These are phyloP conservation scores for Coemansia sp. DNA, from an alignment of 192 early-diverging fungal species.

Conservation along the genomic window DNA sequence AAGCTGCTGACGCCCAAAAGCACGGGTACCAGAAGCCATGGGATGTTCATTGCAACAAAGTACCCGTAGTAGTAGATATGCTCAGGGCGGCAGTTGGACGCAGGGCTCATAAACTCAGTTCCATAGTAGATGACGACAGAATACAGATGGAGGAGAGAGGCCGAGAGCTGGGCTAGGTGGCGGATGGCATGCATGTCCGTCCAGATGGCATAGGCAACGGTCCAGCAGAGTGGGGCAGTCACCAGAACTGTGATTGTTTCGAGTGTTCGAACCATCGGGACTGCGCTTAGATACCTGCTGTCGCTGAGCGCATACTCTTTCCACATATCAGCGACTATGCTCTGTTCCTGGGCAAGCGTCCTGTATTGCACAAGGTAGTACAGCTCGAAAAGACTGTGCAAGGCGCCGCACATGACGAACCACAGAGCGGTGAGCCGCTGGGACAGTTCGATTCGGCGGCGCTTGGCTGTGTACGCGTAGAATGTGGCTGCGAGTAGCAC, in stretches of 20 bases:
- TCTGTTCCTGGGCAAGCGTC: constrained; percentile 43
- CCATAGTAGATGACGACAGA: constrained; percentile 64
- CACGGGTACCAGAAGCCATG: constrained; percentile 66
- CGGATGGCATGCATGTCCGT: constrained; percentile 14
- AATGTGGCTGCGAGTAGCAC: constrained; percentile 7
- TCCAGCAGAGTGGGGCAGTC: constrained; percentile 40
- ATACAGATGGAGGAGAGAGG: constrained; percentile 64
- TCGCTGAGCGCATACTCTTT: constrained; percentile 76
- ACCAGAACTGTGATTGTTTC: constrained; percentile 61
- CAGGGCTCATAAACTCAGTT: constrained; percentile 54
- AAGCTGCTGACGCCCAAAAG: constrained; percentile 29
- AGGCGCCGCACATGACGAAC: constrained; percentile 61
- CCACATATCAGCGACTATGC: constrained; percentile 60
- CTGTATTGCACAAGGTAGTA: constrained; percentile 60
- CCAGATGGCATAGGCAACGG: constrained; percentile 26
- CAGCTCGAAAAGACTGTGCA: constrained; percentile 66
- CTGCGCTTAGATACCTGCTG: constrained; percentile 63
- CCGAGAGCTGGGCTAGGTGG: constrained; percentile 57
- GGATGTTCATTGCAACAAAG: constrained; percentile 62
- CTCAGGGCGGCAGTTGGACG: constrained; percentile 56
- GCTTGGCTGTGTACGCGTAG: not conserved
- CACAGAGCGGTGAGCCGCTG: constrained; percentile 58
- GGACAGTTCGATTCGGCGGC: constrained; percentile 7
- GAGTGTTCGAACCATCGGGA: constrained; percentile 58
- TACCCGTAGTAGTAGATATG: constrained; percentile 65